Base-by-base conservation (phyloP, 257 asterid species). In the Craterostigma plantagineum region DNA sequence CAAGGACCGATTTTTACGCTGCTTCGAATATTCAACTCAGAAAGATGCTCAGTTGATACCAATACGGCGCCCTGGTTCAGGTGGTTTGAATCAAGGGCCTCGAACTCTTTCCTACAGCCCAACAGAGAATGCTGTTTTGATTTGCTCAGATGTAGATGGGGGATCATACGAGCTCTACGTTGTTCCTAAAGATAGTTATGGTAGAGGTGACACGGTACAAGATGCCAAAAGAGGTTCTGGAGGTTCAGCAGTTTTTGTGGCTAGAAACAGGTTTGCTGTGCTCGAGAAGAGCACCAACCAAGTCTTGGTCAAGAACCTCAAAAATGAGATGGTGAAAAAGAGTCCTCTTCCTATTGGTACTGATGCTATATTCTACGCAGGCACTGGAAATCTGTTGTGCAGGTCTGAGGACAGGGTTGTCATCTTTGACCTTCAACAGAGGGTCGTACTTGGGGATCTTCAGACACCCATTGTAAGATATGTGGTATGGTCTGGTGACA, bases 381-480 rank as follows among this genome's bases (percentile, higher is more conserved):
- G 99, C 43, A 90, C 91, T 11, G 96, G 96, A 43, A 83, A 79
- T 55, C 65, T 90, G 54, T 76, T 90, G 34, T 90, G 99, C 64
- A 66, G 95, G 78, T 73, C 99, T 13, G 99, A 90, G 78, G 99
- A 90, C 66, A 69, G 77, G 71, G 94, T 79, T 40, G 80, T 71
- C 54, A 72, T 83, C 39, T 90, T 83, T 43, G 99, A 90, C 57
- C 92, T 83, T 54, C 99, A 90, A 51, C 99, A 90, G 57, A 67
- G 94, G 62, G 35, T 68, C 54, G 58, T 75, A 38, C 63, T 79
- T 48, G 99, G 99, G 41, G 30, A 23, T 56, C 84, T 90, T 33
- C 94, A 79, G 47, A 71, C 92, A 3, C 63, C 99, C 58, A 75
- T 75, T n/a, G 68, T 80, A 52, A 64, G 92, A 67, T 83, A 83